Evolutionary conservation across 1,284 basidiomycete species (phyloP), one percentile per base, ranked within the genome.

Genomic region (Paramarasmius palmivorus): DNA sequence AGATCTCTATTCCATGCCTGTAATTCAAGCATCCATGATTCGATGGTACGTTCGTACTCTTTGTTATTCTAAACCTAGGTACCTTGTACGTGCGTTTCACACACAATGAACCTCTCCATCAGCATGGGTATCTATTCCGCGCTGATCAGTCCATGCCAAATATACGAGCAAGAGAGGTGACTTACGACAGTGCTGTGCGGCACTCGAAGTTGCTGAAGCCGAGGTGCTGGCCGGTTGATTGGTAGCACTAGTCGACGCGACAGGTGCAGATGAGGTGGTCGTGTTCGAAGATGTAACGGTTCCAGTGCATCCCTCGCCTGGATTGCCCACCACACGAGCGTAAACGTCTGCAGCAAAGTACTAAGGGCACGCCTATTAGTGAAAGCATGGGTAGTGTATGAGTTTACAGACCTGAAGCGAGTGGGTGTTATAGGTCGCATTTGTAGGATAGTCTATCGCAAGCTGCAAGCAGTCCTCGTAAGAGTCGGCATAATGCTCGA

Each of bases 271-370:
- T 8, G 22, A n/a, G n/a, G 7, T 14, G 2, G 17, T 32, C 17
- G 23, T 20, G 15, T 6, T 29, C 12, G 17, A n/a, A 35, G 12
- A 14, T 12, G 29, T 17, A 14, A 49, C 17, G n/a, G n/a, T 38
- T 35, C 46, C 46, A 14, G 46, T 49, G 29, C 46, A 49, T 3
- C 46, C 46, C 15, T 34, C 46, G 35, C 46, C 46, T 2, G 46
- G 46, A 2, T 29, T 49, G 32, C 22, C 46, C 14, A 49, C 20
- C 8, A 41, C 17, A 14, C 12, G 22, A 15, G 38, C 36, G 3
- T 50, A 50, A n/a, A 23, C 49, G 4, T 41, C 49, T 5, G 49
- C 19, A 2, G 49, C 49, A 41, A 50, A 50, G 49, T 50, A 50
- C 49, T 50, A 42, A n/a, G n/a, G 6, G 23, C 6, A 6, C 22